Evolutionary conservation across 345 rosid genomes (phyloP), one percentile per base, ranked within the genome.

Genomic region (Dovyalis caffra): DNA sequence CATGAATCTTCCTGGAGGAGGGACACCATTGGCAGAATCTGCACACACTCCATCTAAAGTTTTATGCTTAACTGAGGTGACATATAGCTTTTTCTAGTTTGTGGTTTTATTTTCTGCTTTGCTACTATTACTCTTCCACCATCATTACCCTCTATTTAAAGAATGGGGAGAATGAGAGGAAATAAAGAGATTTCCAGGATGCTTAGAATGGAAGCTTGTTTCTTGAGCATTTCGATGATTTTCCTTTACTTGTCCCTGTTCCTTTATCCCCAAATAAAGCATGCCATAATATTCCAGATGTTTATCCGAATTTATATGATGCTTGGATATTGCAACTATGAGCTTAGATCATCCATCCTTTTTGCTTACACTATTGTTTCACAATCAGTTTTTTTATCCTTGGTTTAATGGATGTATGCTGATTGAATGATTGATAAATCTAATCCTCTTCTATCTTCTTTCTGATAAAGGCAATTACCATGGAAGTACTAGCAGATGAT

Each of bases 11-110:
- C 72, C 75, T 58, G 82, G 67, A 56, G 78, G 35, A 26, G 76
- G 57, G 16, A 63, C 29, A 29, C 9, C 73, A 33, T 14, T 53
- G 25, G 6, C 64, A 0, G 51, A 35, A 40, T 40, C 32, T 73
- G 75, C 72, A 57, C 71, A 77, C 58, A 11, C 40, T 73, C 73
- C 76, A 25, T 71, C 83, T 32, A 81, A 77, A 74, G 66, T 81
- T 21, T 60, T 81, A 70, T 81, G 84, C 78, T 61, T 81, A 45
- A 73, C 76, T 65, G 80, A 81, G 79, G 81, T 81, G 69, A 14
- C 11, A 3, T 56, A n/a, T 23, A 53, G 3, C 14, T 3, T 53
- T 56, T 56, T 56, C 60, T 56, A 56, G 60, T 56, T 23, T 23
- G 10, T 56, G 28, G 25, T 56, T 56, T 56, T 2, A 56, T 56